Conservation (phyloP, 331 rosid genomes). For the Acacia concinna region DNA sequence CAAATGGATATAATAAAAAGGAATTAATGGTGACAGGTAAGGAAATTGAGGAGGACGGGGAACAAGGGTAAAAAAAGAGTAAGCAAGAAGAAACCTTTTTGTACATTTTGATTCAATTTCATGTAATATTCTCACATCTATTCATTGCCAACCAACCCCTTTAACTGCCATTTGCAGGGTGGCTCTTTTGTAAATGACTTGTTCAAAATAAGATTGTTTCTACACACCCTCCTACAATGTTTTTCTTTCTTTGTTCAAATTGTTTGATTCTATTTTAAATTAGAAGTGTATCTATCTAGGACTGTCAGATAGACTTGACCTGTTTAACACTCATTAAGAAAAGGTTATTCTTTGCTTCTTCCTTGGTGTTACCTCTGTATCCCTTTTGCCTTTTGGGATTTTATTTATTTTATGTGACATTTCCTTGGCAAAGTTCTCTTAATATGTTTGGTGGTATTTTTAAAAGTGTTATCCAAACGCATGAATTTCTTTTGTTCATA, state of each 20-base stretch:
- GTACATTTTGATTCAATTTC: conserved; percentile 62
- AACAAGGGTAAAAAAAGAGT: not conserved
- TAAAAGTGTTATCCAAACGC: not conserved
- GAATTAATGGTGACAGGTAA: conserved; percentile 40
- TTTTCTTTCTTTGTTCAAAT: conserved; percentile 14
- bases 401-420: not conserved
- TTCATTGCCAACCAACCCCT: conserved; percentile 54
- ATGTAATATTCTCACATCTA: conserved; percentile 63
- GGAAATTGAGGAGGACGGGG: conserved; percentile 23
- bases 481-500: not conserved
- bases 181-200: conserved; percentile 73
- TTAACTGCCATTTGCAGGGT: conserved; percentile 36
- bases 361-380: not conserved
- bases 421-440: not conserved
- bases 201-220: conserved; percentile 58
- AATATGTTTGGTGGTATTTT: not conserved
- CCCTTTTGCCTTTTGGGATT: not conserved
- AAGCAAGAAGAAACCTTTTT: conserved; percentile 32
- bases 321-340: not conserved
- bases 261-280: conserved; percentile 30
- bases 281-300: conserved; percentile 38
- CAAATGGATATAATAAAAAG: conserved; percentile 23
- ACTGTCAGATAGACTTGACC: conserved; percentile 22
- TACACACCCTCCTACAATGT: conserved; percentile 30
- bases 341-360: conserved; percentile 4